Evolutionary conservation across 1,139 yeast genomes (phyloP), one percentile per base, ranked within the genome.

Genomic region (Yamadazyma mexicana): DNA sequence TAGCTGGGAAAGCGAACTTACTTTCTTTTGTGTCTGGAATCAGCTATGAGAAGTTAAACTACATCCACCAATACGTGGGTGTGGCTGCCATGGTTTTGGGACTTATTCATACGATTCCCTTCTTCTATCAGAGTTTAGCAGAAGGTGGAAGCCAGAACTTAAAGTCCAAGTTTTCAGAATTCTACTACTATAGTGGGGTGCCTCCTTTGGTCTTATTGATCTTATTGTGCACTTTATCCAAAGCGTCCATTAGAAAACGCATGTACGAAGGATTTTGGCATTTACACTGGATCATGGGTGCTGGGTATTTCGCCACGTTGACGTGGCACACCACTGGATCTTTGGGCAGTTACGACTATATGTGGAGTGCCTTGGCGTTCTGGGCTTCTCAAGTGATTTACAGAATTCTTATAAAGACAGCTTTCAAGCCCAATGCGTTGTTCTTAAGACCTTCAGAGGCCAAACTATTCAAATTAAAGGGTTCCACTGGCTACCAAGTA

Each of bases 271-370:
- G 66, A 2, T 81, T 80, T 53, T 59, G 74, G 45, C 80, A 77
- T 46, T 48, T 69, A 10, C 87, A 81, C 56, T 81, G 87, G 87
- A 56, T 77, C 8, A 55, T 70, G 43, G 87, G 81, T 0, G 52
- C 78, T 34, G 83, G 74, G 0, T 79, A 74, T 51, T 64, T 75
- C 45, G 81, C 72, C 5, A 64, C 79, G 4, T 56, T 80, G 46
- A 67, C 70, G 35, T 74, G 75, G 73, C 87, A 81, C 55, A 65
- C 68, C 18, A 59, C 58, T 45, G 62, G 59, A 5, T 31, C 49
- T 5, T 57, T 78, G 40, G 62, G 62, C 28, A 59, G 75, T 31
- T 66, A 75, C 46, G 58, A 69, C 39, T 81, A 78, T 52, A 58
- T 80, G 64, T 73, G 75, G 69, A 81, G 78, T 0, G 75, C 84